Percentiles rank a stretch among this genome's conserved stretches.
Conservation (phyloP, 345 rosid genomes). For the Conringia planisiliqua region DNA sequence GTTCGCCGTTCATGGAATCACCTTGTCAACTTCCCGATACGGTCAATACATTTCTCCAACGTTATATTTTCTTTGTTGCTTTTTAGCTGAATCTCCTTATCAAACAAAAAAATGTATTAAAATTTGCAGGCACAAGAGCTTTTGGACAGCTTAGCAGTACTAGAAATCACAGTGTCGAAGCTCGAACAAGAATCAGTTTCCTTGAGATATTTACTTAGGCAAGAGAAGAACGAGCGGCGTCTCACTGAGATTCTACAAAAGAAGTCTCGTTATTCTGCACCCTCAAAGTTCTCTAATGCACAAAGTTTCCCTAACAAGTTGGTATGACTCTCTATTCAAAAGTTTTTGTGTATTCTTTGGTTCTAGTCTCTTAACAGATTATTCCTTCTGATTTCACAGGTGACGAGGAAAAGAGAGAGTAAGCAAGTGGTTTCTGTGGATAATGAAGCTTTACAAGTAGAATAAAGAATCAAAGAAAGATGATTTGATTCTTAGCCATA, state of each 20-base stretch:
- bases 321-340: conserved; percentile 23
- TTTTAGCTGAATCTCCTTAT: neutral
- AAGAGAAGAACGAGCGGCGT: conserved; percentile 77
- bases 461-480: conserved; percentile 18
- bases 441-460: conserved; percentile 24
- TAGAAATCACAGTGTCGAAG: conserved; percentile 68
- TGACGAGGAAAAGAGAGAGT: conserved; percentile 28
- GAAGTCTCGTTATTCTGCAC: conserved; percentile 40
- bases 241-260: conserved; percentile 55
- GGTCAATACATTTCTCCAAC: conserved; percentile 36
- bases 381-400: neutral
- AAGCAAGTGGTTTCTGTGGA: conserved; percentile 22
- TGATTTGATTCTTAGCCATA: conserved; percentile 9
- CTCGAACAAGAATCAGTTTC: conserved; percentile 72
- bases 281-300: conserved; percentile 20
- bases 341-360: neutral
- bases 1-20: conserved; percentile 46
- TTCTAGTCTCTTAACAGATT: neutral
- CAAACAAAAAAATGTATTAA: neutral
- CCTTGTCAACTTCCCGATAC: conserved; percentile 65
- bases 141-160: conserved; percentile 61
- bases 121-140: conserved; percentile 68
- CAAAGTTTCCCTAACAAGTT: conserved; percentile 27
- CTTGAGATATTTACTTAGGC: conserved; percentile 67
- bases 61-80: conserved; percentile 5